These are phyloP conservation scores for Penicillium robsamsonii DNA, from an alignment of 495 filamentous ascomycete species.

Conservation along the genomic window DNA sequence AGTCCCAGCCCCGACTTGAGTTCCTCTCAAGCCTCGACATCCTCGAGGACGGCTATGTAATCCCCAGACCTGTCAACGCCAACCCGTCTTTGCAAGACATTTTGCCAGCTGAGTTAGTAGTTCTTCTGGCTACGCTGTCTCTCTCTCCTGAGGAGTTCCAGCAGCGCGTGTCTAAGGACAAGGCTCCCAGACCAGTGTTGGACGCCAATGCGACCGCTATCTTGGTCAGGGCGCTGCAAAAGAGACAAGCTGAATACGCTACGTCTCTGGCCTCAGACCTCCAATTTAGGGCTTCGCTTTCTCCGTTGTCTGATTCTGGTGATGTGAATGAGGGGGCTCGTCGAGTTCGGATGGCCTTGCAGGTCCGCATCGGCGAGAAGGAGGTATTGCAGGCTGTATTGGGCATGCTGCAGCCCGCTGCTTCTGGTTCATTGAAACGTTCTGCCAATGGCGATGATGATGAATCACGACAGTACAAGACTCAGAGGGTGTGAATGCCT, in stretches of 20 bases:
- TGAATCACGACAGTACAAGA: constrained; percentile 39
- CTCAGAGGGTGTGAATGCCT: constrained; percentile 32
- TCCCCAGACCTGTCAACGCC: constrained; percentile 34
- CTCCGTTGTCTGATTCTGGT: constrained; percentile 18
- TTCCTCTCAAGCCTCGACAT: constrained; percentile 51
- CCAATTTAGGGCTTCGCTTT: constrained; percentile 43
- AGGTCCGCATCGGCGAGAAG: constrained; percentile 82
- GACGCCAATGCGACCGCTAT: constrained; percentile 29
- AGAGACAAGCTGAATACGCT: constrained; percentile 50
- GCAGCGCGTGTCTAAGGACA: constrained; percentile 40
- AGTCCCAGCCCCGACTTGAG: constrained; percentile 45
- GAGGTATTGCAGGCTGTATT: constrained; percentile 55
- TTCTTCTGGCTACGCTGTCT: constrained; percentile 47
- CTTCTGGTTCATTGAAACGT: constrained; percentile 27
- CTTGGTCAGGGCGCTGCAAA: constrained; percentile 31
- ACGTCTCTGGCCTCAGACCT: constrained; percentile 65
- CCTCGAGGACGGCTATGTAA: constrained; percentile 56
- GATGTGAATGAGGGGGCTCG: constrained; percentile 27
- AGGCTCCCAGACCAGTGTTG: constrained; percentile 45
- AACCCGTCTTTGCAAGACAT: constrained; percentile 39
- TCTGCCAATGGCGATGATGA: constrained; percentile 30
- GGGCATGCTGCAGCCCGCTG: constrained; percentile 32
- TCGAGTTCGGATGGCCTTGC: constrained; percentile 64
- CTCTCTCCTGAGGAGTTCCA: constrained; percentile 41
- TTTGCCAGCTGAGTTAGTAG: constrained; percentile 48